phyloP scores from a whole-genome alignment of 257 asterid genomes.

The Pogostemon cablin region DNA sequence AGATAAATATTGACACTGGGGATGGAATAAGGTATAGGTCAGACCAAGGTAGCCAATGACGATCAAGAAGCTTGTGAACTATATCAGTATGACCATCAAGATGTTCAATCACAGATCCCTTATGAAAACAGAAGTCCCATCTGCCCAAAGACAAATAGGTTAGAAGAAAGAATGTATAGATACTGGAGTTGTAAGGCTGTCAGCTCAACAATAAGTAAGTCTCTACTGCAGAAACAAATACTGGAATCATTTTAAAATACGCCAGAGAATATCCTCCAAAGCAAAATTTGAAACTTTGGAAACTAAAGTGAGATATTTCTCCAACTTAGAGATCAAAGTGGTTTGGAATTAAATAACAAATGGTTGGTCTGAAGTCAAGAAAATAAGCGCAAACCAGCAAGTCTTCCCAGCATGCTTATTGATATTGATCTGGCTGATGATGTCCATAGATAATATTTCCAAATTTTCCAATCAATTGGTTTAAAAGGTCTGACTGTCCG shows the following conservation, averaged over 20 bases:
- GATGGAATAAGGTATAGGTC: slow-evolving; percentile 40
- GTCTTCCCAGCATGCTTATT: slow-evolving; percentile 66
- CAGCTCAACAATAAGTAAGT: slow-evolving; percentile 13
- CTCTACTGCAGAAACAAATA: slow-evolving; percentile 10
- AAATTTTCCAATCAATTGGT: slow-evolving; percentile 79
- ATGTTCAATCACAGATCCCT: slow-evolving; percentile 92
- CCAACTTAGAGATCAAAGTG: slow-evolving; percentile 11
- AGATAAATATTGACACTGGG: slow-evolving; percentile 18
- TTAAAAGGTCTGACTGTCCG: background rate
- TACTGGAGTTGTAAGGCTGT: slow-evolving; percentile 5
- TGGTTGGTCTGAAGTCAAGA: slow-evolving; percentile 16
- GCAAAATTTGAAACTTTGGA: slow-evolving; percentile 23
- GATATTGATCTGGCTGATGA: slow-evolving; percentile 82
- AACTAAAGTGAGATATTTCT: slow-evolving; percentile 22
- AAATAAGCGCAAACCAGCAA: slow-evolving; percentile 53
- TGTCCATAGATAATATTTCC: slow-evolving; percentile 70
- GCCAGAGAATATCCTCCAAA: background rate
- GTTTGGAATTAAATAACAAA: slow-evolving; percentile 21
- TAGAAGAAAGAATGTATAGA: slow-evolving; percentile 10
- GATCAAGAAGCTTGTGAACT: slow-evolving; percentile 77
- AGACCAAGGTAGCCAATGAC: slow-evolving; percentile 94
- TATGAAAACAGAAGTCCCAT: slow-evolving; percentile 93
- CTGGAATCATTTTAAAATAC: slow-evolving; percentile 28
- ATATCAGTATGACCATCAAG: slow-evolving; percentile 97
- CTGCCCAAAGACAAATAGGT: slow-evolving; percentile 49